Evolutionary conservation across 1,284 basidiomycete species (phyloP).

Genomic region (Ustilago trichophora): DNA sequence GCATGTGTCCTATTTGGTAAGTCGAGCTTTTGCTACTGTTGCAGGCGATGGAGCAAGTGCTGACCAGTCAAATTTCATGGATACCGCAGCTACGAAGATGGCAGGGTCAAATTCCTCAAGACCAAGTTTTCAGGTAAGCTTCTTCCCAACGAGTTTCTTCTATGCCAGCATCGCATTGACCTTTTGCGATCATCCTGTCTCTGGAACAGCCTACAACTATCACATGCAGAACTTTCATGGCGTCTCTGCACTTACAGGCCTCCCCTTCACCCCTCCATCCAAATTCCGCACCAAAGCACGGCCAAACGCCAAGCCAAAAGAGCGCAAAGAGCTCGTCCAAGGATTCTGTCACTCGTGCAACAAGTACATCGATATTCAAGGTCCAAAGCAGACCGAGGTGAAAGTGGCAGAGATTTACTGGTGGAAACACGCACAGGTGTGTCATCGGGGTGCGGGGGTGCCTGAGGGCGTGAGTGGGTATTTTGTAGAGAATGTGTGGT

Average conservation of each 20-base stretch:
- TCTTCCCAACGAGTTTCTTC: too few relatives aligned
- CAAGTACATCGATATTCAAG: constrained; percentile 40
- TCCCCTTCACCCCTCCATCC: constrained; percentile 46
- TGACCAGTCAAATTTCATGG: too few relatives aligned
- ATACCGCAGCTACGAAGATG: constrained; percentile 53
- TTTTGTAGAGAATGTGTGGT: constrained; percentile 35
- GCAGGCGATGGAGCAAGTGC: too few relatives aligned
- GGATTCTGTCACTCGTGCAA: constrained; percentile 39
- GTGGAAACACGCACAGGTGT: constrained; percentile 49
- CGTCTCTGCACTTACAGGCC: constrained; percentile 30
- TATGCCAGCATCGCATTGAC: too few relatives aligned
- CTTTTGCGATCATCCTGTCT: too few relatives aligned
- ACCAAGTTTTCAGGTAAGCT: constrained; percentile 55
- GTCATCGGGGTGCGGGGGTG: constrained; percentile 10
- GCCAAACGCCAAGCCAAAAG: constrained; percentile 12
- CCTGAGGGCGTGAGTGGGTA: constrained; percentile 14
- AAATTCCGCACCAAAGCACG: constrained; percentile 14
- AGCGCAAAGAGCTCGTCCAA: constrained; percentile 23
- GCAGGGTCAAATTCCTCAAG: constrained; percentile 29
- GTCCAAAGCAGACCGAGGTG: constrained; percentile 27
- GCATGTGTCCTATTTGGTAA: constrained; percentile 55
- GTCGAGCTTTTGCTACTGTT: too few relatives aligned
- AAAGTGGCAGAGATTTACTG: constrained; percentile 51
- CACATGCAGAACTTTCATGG: constrained; percentile 55
- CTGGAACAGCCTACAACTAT: constrained; percentile 60